Percentiles rank a stretch among this genome's conserved stretches.
These are phyloP conservation scores for Cytospora paraplurivora DNA, from an alignment of 2,329 filamentous ascomycete genomes.

Conservation along the genomic window DNA sequence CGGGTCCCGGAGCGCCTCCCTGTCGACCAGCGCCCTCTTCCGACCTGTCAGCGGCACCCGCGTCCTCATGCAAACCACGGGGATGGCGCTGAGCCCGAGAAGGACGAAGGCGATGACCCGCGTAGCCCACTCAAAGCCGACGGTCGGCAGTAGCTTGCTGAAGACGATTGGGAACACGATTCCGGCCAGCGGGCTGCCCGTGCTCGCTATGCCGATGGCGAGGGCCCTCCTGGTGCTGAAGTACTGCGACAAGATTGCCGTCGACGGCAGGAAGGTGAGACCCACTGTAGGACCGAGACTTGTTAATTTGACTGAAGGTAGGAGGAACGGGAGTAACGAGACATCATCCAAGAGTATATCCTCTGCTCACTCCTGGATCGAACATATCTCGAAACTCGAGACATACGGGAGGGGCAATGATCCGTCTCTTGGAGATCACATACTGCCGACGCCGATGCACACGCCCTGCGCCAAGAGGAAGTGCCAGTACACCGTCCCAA, in stretches of 20 bases:
- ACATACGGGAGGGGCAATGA: too few relatives aligned
- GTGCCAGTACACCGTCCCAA: slow-evolving; percentile 49
- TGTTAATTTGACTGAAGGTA: too few relatives aligned
- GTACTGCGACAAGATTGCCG: slow-evolving; percentile 45
- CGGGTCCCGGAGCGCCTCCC: slow-evolving; percentile 41
- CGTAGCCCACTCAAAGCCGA: slow-evolving; percentile 46
- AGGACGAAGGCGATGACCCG: slow-evolving; percentile 55
- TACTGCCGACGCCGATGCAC: slow-evolving; percentile 41
- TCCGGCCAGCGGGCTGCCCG: slow-evolving; percentile 43
- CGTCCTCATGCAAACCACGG: slow-evolving; percentile 43
- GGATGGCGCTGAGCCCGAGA: slow-evolving; percentile 42
- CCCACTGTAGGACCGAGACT: slow-evolving; percentile 30
- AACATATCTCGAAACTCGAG: too few relatives aligned
- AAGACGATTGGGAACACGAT: slow-evolving; percentile 52
- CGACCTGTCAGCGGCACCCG: slow-evolving; percentile 37
- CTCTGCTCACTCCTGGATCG: too few relatives aligned
- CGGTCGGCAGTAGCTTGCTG: slow-evolving; percentile 33
- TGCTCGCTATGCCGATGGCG: slow-evolving; percentile 37
- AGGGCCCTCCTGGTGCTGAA: slow-evolving; percentile 41
- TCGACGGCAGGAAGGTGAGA: slow-evolving; percentile 40
- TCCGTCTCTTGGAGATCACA: too few relatives aligned
- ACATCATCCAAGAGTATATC: too few relatives aligned
- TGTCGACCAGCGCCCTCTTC: slow-evolving; percentile 41
- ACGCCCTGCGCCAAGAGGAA: slow-evolving; percentile 43
- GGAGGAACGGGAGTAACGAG: too few relatives aligned